Base-by-base conservation (phyloP, 805 yeast genomes). In the Wickerhamomyces bovis region DNA sequence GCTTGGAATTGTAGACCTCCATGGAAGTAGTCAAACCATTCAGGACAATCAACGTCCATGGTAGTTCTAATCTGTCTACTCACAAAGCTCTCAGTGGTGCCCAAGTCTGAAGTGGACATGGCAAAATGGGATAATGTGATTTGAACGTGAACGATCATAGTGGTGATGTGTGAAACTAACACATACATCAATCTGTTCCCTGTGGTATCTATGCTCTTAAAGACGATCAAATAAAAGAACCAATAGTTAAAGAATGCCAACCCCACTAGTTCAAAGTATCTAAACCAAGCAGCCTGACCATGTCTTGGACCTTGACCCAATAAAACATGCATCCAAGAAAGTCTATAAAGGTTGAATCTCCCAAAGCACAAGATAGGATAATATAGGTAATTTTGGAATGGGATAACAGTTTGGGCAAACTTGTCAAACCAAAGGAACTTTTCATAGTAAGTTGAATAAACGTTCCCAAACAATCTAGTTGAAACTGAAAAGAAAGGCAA, bases 1-100 rank as follows among this genome's bases (percentile, higher is more conserved):
- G 90, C 94, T 62, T 89, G 97, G 69, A 87, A 89, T 64, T 89
- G 97, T 45, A 89, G 73, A 0, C 97, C 97, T 9, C 97, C 97
- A 60, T 89, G 97, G 59, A 89, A 72, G 57, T 80, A 89, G 63
- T 89, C 97, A 42, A 89, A 72, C 96, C 96, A 89, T 51, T 78
- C 83, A 3, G 97, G 96, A 68, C 97, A 89, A 56, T 85, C 92
- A 30, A 89, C 96, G 62, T 89, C 97, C 96, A 89, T 89, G 3
- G 96, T 89, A 2, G 97, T 89, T 56, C 97, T 74, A 3, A 89
- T 61, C 66, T 89, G 96, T 53, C 94, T 75, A 50, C 85, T 81
- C 0, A 83, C 78, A 59, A 89, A 89, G 8, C 89, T 75, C 63
- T 89, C 97, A 39, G 83, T 75, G 9, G 79, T 76, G 1, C 96